Base-by-base conservation (phyloP, 1,284 basidiomycete genomes). In the Blastosporella zonata region DNA sequence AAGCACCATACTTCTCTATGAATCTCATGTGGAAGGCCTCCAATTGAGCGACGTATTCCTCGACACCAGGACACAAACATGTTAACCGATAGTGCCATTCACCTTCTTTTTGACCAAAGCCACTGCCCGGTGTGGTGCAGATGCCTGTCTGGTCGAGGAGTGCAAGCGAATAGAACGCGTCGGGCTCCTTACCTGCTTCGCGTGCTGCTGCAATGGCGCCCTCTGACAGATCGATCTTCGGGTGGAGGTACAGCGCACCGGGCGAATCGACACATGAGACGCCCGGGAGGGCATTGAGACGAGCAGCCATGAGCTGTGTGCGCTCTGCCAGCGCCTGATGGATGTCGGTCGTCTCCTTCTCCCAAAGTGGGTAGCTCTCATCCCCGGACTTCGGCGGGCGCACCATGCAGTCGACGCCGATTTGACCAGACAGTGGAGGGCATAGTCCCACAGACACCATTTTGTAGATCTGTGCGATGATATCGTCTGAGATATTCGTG, bases 371-470 rank as follows among this genome's bases (percentile, higher is more conserved):
- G 68, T 93, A 93, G 50, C 84, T 89, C 59, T 81, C 77, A 6
- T 87, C 78, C 13, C 90, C 91, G 10, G 73, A 66, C 59, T 81
- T 77, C 1, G 94, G 94, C 21, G 93, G 93, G 35, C 87, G 81
- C 34, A 97, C 89, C 75, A 97, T 83, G 8, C 62, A 84, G 68
- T 97, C 95, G 10, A 97, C 88, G 43, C 90, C 93, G 64, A 97
- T 83, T 71, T 96, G 90, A 20, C 94, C 95, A 2, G 83, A 75
- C 6, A 97, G 74, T 2, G 93, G 89, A 15, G 95, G 92, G 69
- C 94, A 97, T n/a, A 97, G 78, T 7, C 81, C 79, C 48, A 97
- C 90, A 58, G 82, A 87, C 43, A 92, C 90, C 84, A 97, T 93
- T 75, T 97, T 97, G 78, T 97, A 97, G 51, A 97, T 82, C 63